Evolutionary conservation across 768 basidiomycete genomes (phyloP).

Genomic region (Russula compacta): DNA sequence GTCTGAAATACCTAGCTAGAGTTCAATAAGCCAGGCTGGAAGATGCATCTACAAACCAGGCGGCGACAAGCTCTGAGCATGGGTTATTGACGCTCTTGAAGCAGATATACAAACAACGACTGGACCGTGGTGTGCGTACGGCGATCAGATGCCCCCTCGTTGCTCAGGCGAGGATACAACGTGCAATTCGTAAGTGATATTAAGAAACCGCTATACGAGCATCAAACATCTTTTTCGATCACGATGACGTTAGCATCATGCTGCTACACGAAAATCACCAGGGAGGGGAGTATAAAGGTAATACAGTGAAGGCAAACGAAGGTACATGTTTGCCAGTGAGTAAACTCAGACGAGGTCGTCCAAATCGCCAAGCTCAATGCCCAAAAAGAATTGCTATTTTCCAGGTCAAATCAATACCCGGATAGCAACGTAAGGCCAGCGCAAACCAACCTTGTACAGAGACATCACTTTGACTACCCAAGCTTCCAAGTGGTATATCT

Average conservation of each 20-base stretch:
- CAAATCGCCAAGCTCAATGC: conserved; percentile 51
- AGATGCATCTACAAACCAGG: neutral
- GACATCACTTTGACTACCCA: conserved; percentile 98
- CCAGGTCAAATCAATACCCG: neutral
- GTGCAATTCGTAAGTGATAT: neutral
- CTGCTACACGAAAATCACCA: neutral
- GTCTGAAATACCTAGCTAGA: neutral
- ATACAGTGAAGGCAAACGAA: neutral
- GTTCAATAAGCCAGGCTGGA: neutral
- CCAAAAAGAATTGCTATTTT: conserved; percentile 42
- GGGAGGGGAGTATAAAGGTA: neutral
- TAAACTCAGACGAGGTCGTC: conserved; percentile 26
- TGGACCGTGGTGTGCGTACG: neutral
- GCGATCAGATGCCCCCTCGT: neutral
- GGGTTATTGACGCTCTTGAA: neutral
- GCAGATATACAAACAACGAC: neutral
- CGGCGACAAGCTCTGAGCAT: neutral
- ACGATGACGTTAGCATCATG: neutral
- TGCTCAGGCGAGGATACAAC: conserved; percentile 5
- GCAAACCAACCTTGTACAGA: conserved; percentile 57
- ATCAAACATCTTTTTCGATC: neutral
- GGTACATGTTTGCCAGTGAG: neutral
- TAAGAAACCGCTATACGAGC: neutral
- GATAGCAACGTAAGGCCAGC: neutral
- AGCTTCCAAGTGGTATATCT: conserved; percentile 96